Conservation (phyloP, 2,329 filamentous ascomycete species). For the Didymella glomerata region DNA sequence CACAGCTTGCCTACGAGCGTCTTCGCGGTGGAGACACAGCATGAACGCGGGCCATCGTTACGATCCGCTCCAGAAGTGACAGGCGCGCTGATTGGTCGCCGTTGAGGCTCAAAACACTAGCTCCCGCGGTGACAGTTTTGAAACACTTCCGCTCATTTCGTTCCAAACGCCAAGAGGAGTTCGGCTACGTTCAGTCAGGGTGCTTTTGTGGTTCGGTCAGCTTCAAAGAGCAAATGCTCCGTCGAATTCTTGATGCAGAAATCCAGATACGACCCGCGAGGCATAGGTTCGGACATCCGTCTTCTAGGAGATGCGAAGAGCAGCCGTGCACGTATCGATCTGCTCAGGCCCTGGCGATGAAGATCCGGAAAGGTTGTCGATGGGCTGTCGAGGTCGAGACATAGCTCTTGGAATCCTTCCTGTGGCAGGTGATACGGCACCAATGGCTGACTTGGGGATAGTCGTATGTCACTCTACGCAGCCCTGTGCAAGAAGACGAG, state of each 20-base stretch:
- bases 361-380: neutral
- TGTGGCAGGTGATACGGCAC: neutral
- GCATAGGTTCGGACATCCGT: neutral
- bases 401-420: neutral
- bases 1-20: constrained; percentile 3
- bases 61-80: constrained; percentile 1
- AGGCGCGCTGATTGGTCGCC: constrained; percentile 8
- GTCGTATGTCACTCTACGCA: neutral
- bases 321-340: neutral
- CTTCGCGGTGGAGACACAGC: neutral
- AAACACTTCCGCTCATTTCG: constrained; percentile 20
- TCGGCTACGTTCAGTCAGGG: neutral
- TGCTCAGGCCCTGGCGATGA: neutral
- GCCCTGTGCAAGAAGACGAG: neutral
- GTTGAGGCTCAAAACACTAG: constrained; percentile 19
- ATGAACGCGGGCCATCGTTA: constrained; percentile 3
- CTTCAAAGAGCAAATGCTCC: neutral
- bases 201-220: neutral
- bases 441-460: neutral
- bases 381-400: neutral
- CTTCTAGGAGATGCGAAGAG: neutral
- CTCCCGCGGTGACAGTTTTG: constrained; percentile 16
- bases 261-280: neutral
- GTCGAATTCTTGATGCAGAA: neutral
- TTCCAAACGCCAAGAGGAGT: constrained; percentile 20